Base-by-base conservation (phyloP, 345 rosid species). In the Angophora floribunda region DNA sequence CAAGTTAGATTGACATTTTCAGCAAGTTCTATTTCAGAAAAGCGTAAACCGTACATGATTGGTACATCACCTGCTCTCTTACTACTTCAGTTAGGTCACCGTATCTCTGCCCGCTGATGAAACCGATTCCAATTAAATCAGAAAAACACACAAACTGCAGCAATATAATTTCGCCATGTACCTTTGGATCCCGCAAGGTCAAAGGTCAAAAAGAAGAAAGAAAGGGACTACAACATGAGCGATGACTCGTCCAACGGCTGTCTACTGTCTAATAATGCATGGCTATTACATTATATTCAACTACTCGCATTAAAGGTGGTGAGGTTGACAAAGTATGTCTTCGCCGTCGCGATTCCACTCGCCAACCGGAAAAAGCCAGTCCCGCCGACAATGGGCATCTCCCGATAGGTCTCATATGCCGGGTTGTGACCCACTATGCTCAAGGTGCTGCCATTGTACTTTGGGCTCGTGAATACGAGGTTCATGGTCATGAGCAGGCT, bases 341-440 rank as follows among this genome's bases (percentile, higher is more conserved):
- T 61, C 1, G 96, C 96, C 41, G 92, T 19, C 1, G 97, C 97
- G 85, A 95, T 95, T 3, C 99, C 95, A 1, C 94, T 91, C 6
- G 96, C 96, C 88, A 95, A 85, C 70, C 96, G 91, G 93, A 95
- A 94, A 57, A 93, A 22, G 24, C 97, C 96, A 3, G 97, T 95
- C 26, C 98, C 97, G 0, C 99, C 98, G 10, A 93, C 91, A 49
- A 95, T 86, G 4, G 94, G 94, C 97, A 95, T 91, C 89, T 96
- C 97, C 26, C 97, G 87, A 30, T 89, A 90, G 22, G 87, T 90
- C 14, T 87, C 89, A 86, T 93, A 36, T 0, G 89, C 95, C 1
- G 91, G 26, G 84, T 95, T 95, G 91, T 87, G 89, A 32, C 98
- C 98, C 6, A 94, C 87, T 52, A 94, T 87, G 86, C 95, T 94